These are phyloP conservation scores for Sarocladium strictum DNA, from an alignment of 2,329 filamentous ascomycete species.

Conservation along the genomic window DNA sequence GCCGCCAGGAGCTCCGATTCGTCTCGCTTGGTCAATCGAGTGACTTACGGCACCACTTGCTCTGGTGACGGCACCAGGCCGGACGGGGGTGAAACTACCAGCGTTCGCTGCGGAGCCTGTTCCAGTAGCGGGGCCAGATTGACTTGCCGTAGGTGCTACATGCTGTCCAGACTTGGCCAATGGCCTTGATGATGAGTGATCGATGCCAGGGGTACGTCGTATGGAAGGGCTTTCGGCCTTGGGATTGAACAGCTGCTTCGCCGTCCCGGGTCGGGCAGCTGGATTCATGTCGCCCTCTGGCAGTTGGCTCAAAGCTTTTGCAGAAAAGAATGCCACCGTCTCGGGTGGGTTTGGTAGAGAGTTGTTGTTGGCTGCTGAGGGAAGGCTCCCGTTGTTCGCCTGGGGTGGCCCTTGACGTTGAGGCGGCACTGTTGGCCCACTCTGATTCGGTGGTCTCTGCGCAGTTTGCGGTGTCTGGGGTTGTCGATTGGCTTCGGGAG, in stretches of 20 bases:
- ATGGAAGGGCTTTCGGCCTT: conserved; percentile 77
- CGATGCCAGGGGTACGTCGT: conserved; percentile 80
- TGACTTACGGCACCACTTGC: conserved; percentile 41
- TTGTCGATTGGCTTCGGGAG: neutral
- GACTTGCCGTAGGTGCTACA: conserved; percentile 33
- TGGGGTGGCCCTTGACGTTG: neutral
- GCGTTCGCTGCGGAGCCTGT: conserved; percentile 15
- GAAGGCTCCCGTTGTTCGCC: neutral
- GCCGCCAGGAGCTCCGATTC: conserved; percentile 53
- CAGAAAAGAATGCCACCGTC: conserved; percentile 63
- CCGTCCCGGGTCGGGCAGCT: neutral
- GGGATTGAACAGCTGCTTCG: conserved; percentile 60
- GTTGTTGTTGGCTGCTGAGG: neutral
- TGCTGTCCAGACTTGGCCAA: conserved; percentile 54
- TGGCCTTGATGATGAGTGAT: conserved; percentile 72
- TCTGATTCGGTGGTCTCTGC: conserved; percentile 3
- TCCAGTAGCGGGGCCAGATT: conserved; percentile 17
- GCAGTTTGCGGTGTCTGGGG: conserved; percentile 9
- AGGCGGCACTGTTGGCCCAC: neutral
- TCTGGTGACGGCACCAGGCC: conserved; percentile 26
- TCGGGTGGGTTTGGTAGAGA: conserved; percentile 23
- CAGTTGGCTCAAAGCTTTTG: conserved; percentile 54
- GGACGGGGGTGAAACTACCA: conserved; percentile 23
- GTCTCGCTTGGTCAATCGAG: conserved; percentile 45
- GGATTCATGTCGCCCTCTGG: conserved; percentile 28